These are phyloP conservation scores for Boletus insuetus DNA, from an alignment of 768 basidiomycete species.

Conservation along the genomic window DNA sequence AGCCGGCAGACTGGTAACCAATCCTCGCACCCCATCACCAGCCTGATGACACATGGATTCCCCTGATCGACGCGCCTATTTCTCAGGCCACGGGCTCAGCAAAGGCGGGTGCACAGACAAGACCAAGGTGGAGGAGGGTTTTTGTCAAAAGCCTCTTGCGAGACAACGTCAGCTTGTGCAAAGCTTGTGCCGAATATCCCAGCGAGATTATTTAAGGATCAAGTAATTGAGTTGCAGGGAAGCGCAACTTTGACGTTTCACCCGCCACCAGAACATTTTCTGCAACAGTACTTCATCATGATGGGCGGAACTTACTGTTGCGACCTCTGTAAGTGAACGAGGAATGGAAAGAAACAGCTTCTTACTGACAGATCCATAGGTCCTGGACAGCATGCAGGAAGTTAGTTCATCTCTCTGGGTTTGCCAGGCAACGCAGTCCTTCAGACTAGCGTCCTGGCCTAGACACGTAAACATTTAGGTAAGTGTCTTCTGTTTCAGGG, in stretches of 20 bases:
- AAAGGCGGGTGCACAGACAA: not conserved
- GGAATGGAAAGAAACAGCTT: slow-evolving; percentile 1
- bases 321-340: slow-evolving; percentile 8
- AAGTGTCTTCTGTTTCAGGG: not conserved
- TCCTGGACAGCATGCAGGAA: not conserved
- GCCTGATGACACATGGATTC: slow-evolving; percentile 9
- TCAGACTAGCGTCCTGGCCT: slow-evolving; percentile 1
- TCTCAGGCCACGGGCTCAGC: slow-evolving; percentile 5
- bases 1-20: slow-evolving; percentile 5
- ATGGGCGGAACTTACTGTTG: not conserved
- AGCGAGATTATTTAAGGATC: slow-evolving; percentile 21
- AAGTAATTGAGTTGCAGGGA: slow-evolving; percentile 18
- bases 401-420: slow-evolving; percentile 1
- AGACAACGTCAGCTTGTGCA: slow-evolving; percentile 14
- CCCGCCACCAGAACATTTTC: slow-evolving; percentile 1
- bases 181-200: slow-evolving; percentile 15
- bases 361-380: slow-evolving; percentile 1
- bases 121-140: slow-evolving; percentile 5
- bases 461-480: not conserved
- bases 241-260: slow-evolving; percentile 15
- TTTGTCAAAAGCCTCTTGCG: slow-evolving; percentile 4
- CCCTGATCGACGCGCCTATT: not conserved
- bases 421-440: slow-evolving; percentile 2
- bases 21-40: slow-evolving; percentile 13
- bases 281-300: not conserved